phyloP scores from a whole-genome alignment of 2,329 filamentous ascomycete species.

The Hypoxylon sp. region DNA sequence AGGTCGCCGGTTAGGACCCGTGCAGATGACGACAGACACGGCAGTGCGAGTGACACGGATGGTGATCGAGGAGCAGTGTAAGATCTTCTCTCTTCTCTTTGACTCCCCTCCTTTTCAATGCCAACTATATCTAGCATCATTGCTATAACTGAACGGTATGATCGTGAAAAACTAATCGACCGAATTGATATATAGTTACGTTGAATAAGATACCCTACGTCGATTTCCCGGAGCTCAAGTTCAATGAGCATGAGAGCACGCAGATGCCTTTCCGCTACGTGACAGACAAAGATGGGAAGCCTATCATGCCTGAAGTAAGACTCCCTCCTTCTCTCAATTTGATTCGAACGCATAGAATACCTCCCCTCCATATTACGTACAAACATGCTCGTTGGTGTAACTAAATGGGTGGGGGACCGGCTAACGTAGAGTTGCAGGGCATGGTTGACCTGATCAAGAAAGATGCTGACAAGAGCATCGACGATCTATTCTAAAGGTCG shows the following conservation, averaged over 20 bases:
- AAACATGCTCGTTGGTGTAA: background rate
- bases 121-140: background rate
- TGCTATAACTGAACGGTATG: background rate
- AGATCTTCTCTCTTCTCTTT: background rate
- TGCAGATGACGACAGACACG: conserved; percentile 99
- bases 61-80: conserved; percentile 87
- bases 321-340: background rate
- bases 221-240: conserved; percentile 89
- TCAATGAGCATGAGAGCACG: conserved; percentile 93
- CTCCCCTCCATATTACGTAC: background rate
- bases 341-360: background rate
- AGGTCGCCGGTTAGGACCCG: conserved; percentile 87
- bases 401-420: background rate
- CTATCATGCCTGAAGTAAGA: conserved; percentile 92
- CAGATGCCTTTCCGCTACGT: conserved; percentile 99
- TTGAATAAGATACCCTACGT: conserved; percentile 85
- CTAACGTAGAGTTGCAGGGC: conserved; percentile 68
- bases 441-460: conserved; percentile 96
- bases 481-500: conserved; percentile 79
- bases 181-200: conserved; percentile 68
- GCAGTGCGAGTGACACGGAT: conserved; percentile 94
- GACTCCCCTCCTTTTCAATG: background rate
- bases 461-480: conserved; percentile 92
- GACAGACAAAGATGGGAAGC: conserved; percentile 78
- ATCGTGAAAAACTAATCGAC: background rate